Evolutionary conservation across 139 green algal species (phyloP).

Genomic region (Zygnema circumcarinatum): DNA sequence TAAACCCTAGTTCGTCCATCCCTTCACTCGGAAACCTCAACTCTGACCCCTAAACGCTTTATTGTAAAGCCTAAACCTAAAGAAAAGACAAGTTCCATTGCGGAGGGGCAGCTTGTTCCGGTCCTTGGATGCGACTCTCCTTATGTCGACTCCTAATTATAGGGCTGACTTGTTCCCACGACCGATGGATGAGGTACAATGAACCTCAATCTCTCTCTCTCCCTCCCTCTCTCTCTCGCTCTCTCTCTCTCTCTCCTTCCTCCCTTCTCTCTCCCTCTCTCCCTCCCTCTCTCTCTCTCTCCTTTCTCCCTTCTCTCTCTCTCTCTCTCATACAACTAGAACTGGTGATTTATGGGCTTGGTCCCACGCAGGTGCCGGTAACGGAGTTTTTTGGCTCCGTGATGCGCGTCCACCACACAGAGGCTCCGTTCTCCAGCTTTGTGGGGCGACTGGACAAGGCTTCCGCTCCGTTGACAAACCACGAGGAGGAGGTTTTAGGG

Average conservation of each 20-base stretch:
- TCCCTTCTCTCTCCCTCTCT: constrained; percentile 13
- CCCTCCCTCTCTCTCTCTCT: neutral
- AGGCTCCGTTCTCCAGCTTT: neutral
- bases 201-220: neutral
- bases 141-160: constrained; percentile 29
- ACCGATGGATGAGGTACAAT: neutral
- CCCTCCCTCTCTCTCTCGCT: constrained; percentile 1
- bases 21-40: too few relatives aligned
- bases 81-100: too few relatives aligned
- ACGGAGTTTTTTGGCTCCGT: constrained; percentile 51
- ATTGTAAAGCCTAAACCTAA: too few relatives aligned
- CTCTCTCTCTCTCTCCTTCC: constrained; percentile 1
- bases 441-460: too few relatives aligned
- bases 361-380: constrained; percentile 5
- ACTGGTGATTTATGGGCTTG: neutral
- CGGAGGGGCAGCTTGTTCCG: constrained; percentile 31
- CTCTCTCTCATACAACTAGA: neutral
- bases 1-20: too few relatives aligned
- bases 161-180: constrained; percentile 28
- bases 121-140: constrained; percentile 8
- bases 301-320: neutral
- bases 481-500: neutral
- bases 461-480: too few relatives aligned
- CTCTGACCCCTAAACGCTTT: too few relatives aligned
- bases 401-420: constrained; percentile 8